Evolutionary conservation across 2,329 filamentous ascomycete species (phyloP).

Genomic region (Verticillium zaregamsianum): DNA sequence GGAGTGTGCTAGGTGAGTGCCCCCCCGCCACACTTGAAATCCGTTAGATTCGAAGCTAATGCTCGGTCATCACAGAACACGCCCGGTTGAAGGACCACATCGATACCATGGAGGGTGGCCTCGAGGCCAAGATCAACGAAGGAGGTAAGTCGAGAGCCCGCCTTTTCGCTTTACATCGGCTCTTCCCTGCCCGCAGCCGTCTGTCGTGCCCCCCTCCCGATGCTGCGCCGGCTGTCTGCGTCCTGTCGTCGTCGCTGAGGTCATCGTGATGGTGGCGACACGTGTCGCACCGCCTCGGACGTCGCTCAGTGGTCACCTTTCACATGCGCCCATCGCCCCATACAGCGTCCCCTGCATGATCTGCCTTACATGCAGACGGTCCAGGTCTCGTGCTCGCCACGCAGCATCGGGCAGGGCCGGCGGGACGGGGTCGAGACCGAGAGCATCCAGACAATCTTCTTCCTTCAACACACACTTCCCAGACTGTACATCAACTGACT

Average conservation of each 20-base stretch:
- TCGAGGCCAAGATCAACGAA: slow-evolving; percentile 90
- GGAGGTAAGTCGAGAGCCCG: slow-evolving; percentile 62
- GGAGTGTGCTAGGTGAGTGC: slow-evolving; percentile 83
- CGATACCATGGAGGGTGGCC: slow-evolving; percentile 76
- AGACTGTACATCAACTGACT: slow-evolving; percentile 14
- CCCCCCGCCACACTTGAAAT: slow-evolving; percentile 4
- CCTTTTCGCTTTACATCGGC: slow-evolving; percentile 21
- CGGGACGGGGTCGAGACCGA: background rate
- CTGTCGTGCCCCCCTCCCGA: slow-evolving; percentile 7
- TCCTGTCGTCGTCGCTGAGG: background rate
- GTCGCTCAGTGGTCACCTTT: slow-evolving; percentile 3
- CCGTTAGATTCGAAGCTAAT: slow-evolving; percentile 29
- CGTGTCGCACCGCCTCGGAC: background rate
- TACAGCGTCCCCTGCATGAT: slow-evolving; percentile 27
- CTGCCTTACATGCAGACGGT: slow-evolving; percentile 23
- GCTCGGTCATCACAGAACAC: slow-evolving; percentile 59
- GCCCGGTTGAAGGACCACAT: slow-evolving; percentile 91
- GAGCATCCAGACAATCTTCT: background rate
- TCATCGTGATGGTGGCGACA: background rate
- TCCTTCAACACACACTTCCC: background rate
- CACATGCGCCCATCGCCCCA: slow-evolving; percentile 12
- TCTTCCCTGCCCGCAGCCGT: slow-evolving; percentile 5
- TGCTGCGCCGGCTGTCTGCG: background rate
- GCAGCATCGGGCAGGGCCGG: slow-evolving; percentile 10
- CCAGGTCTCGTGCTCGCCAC: slow-evolving; percentile 22